A percentile compares a stretch with the other conserved stretches of the same genome.
These are phyloP conservation scores for Eutrema heterophyllum DNA, from an alignment of 345 rosid genomes.

Conservation along the genomic window DNA sequence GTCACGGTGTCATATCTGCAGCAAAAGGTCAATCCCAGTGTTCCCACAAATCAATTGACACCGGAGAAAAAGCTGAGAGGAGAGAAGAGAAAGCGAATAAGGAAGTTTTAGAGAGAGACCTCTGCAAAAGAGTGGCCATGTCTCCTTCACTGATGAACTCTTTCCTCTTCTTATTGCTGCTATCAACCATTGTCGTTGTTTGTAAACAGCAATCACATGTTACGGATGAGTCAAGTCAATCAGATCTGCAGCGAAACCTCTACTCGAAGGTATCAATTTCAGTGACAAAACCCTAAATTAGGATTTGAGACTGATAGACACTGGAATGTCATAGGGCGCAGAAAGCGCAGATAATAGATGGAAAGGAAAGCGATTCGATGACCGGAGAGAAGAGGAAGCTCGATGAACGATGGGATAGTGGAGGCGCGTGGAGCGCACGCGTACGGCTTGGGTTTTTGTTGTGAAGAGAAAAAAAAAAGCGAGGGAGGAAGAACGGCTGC, in stretches of 20 bases:
- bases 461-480: not conserved
- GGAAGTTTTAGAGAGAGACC: conserved; percentile 37
- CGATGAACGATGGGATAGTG: not conserved
- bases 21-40: not conserved
- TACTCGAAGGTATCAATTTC: not conserved
- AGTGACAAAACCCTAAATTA: conserved; percentile 28
- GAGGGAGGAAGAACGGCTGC: conserved; percentile 5
- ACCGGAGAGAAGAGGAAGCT: not conserved
- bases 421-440: conserved; percentile 18
- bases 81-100: not conserved
- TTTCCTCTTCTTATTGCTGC: conserved; percentile 44
- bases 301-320: conserved; percentile 30
- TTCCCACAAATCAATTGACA: no score
- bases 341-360: not conserved
- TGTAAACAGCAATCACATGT: conserved; percentile 30
- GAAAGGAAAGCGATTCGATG: not conserved
- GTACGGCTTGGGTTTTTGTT: not conserved
- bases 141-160: conserved; percentile 60
- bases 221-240: not conserved
- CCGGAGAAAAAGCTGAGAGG: no score
- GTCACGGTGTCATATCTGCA: conserved; percentile 54
- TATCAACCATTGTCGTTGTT: conserved; percentile 43
- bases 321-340: not conserved
- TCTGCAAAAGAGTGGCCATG: conserved; percentile 58
- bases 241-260: conserved; percentile 1